phyloP scores from a whole-genome alignment of 2,329 filamentous ascomycete genomes.

The Tolypocladium ophioglossoides region DNA sequence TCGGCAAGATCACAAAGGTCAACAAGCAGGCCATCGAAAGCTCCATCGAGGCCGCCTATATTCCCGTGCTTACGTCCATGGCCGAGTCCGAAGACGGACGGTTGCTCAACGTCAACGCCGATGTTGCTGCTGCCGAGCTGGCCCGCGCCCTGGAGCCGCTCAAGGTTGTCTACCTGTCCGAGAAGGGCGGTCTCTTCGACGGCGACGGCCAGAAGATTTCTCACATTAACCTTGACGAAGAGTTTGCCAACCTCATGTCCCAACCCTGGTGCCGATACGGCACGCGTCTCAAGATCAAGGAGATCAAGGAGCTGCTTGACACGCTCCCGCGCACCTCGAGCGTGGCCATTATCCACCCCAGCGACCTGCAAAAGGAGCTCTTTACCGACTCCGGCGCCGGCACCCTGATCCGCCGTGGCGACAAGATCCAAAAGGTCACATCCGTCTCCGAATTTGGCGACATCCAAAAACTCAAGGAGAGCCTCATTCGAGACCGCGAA shows the following conservation, averaged over 20 bases:
- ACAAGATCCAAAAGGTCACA: slow-evolving; percentile 70
- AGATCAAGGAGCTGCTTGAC: slow-evolving; percentile 89
- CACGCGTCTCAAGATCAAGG: slow-evolving; percentile 91
- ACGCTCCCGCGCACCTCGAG: slow-evolving; percentile 84
- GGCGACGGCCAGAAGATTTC: slow-evolving; percentile 92
- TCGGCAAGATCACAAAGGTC: slow-evolving; percentile 90
- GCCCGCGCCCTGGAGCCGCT: slow-evolving; percentile 81
- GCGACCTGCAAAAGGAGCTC: slow-evolving; percentile 89
- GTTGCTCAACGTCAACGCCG: slow-evolving; percentile 94
- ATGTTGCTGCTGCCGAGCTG: slow-evolving; percentile 89
- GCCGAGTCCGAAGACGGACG: slow-evolving; percentile 87
- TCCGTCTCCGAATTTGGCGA: slow-evolving; percentile 68
- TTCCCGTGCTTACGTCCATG: slow-evolving; percentile 93
- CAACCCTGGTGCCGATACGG: slow-evolving; percentile 94
- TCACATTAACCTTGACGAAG: slow-evolving; percentile 92
- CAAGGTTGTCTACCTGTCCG: slow-evolving; percentile 97
- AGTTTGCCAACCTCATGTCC: slow-evolving; percentile 85
- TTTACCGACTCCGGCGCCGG: slow-evolving; percentile 95
- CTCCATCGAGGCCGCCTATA: slow-evolving; percentile 79
- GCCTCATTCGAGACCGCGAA: slow-evolving; percentile 71
- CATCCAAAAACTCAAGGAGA: slow-evolving; percentile 65
- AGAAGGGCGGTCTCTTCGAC: slow-evolving; percentile 94
- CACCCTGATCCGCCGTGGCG: slow-evolving; percentile 83
- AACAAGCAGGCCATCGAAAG: slow-evolving; percentile 85
- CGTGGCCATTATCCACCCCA: slow-evolving; percentile 95